phyloP scores from a whole-genome alignment of 495 filamentous ascomycete species.

The Trichoderma erinaceum region DNA sequence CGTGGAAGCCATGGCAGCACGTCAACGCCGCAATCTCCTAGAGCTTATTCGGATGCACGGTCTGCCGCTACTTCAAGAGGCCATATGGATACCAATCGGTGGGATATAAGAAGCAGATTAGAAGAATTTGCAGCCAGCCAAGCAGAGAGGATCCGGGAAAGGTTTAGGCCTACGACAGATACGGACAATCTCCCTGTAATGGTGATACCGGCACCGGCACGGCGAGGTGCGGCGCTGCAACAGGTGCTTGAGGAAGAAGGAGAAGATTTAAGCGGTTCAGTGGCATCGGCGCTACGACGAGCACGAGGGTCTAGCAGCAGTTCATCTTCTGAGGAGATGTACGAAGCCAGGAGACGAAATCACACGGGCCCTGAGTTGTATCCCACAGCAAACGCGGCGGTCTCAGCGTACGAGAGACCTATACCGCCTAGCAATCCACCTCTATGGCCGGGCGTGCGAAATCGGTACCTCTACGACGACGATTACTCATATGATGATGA shows the following conservation, averaged over 20 bases:
- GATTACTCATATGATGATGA: slow-evolving; percentile 17
- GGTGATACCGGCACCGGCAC: slow-evolving; percentile 43
- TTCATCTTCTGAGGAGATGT: slow-evolving; percentile 1
- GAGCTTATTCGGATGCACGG: background rate
- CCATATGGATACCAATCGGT: slow-evolving; percentile 24
- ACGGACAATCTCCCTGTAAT: slow-evolving; percentile 44
- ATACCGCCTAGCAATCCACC: slow-evolving; percentile 14
- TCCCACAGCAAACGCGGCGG: background rate
- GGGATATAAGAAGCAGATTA: slow-evolving; percentile 39
- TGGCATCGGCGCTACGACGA: slow-evolving; percentile 1
- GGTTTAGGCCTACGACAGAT: slow-evolving; percentile 39
- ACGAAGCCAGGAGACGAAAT: slow-evolving; percentile 4
- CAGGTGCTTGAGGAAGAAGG: slow-evolving; percentile 40
- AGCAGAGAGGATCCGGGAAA: slow-evolving; percentile 40
- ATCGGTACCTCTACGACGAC: slow-evolving; percentile 14
- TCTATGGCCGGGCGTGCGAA: slow-evolving; percentile 15
- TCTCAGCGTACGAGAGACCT: background rate
- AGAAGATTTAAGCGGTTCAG: slow-evolving; percentile 16
- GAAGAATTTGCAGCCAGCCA: slow-evolving; percentile 45
- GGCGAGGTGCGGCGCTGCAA: slow-evolving; percentile 40
- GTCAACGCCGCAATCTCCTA: background rate
- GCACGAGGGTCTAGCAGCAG: slow-evolving; percentile 9
- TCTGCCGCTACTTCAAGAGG: background rate
- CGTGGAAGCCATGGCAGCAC: slow-evolving; percentile 21
- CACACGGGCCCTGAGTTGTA: background rate